These are phyloP conservation scores for Saussurea involucrata DNA, from an alignment of 129 eudicot species.

Conservation along the genomic window DNA sequence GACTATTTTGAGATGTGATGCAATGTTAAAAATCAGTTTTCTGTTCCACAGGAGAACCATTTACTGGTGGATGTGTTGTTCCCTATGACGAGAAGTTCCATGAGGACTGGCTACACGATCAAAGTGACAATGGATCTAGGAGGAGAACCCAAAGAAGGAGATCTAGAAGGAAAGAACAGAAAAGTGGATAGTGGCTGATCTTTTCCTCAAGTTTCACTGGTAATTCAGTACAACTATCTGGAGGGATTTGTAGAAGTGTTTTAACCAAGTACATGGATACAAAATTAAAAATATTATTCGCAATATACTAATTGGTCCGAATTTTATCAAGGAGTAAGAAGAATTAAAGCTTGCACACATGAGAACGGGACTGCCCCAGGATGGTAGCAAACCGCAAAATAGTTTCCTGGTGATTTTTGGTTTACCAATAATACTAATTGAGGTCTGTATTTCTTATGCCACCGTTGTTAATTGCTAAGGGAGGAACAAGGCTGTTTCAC, in stretches of 20 bases:
- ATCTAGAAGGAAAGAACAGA: conserved; percentile 25
- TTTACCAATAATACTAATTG: neutral
- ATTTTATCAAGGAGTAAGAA: neutral
- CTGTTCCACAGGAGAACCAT: conserved; percentile 44
- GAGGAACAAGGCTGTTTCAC: neutral
- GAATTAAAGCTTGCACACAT: neutral
- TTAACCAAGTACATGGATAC: no score
- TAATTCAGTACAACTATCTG: neutral
- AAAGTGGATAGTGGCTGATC: neutral
- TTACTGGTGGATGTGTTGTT: conserved; percentile 39
- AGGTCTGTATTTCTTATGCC: neutral
- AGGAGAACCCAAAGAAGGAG: conserved; percentile 30
- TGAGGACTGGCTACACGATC: conserved; percentile 41
- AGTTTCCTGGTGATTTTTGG: neutral
- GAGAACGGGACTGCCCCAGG: neutral
- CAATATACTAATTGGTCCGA: neutral
- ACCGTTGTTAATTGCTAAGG: neutral
- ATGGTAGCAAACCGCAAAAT: neutral
- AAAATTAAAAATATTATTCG: no score
- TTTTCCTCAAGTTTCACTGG: neutral
- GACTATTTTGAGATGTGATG: neutral
- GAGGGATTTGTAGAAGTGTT: neutral
- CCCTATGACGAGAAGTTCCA: conserved; percentile 45
- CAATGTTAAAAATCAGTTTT: neutral
- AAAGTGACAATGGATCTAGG: conserved; percentile 5